phyloP scores from a whole-genome alignment of 495 filamentous ascomycete genomes.

The Annulohypoxylon bovei region DNA sequence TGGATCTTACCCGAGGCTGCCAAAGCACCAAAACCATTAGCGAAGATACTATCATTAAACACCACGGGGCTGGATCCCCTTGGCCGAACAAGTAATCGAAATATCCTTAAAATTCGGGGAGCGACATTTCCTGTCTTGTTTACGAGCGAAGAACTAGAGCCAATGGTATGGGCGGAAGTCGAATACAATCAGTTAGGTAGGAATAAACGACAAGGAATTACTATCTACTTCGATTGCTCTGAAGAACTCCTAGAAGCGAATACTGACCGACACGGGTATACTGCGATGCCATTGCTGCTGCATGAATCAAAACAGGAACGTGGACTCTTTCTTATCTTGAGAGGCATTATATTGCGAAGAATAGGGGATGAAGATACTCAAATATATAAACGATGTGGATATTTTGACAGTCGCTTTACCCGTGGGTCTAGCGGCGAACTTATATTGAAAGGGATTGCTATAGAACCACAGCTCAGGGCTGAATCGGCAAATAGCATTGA shows the following conservation, averaged over 20 bases:
- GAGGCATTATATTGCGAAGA: neutral
- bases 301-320: neutral
- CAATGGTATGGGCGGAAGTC: neutral
- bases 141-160: neutral
- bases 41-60: neutral
- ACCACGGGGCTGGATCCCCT: neutral
- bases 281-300: neutral
- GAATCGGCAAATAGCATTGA: neutral
- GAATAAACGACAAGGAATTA: neutral
- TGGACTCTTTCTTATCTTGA: neutral
- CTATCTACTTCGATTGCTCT: neutral
- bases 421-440: neutral
- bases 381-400: neutral
- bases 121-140: neutral
- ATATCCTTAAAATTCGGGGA: neutral
- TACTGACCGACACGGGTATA: neutral
- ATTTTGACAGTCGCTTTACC: neutral
- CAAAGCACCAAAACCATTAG: neutral
- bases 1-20: neutral
- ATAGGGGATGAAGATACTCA: neutral
- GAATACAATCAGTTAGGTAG: neutral
- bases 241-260: neutral
- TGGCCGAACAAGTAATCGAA: neutral
- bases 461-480: neutral
- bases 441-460: neutral